These are phyloP conservation scores for Citeromyces matritensis DNA, from an alignment of 805 yeast genomes.

Conservation along the genomic window DNA sequence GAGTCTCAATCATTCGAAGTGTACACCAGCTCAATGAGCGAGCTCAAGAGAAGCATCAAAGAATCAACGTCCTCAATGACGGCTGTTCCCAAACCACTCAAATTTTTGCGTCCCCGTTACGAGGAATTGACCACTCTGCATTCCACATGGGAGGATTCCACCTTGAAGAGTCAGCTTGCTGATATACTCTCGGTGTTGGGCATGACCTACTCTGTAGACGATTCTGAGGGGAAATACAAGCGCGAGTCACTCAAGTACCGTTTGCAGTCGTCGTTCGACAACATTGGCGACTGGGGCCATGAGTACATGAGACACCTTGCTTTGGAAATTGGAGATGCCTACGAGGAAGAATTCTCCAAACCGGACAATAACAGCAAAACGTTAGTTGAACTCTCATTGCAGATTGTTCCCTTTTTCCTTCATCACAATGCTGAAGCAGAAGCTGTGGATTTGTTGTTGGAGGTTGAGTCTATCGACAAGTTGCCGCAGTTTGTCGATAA, in stretches of 20 bases:
- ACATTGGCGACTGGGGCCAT: conserved; percentile 90
- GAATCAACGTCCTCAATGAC: conserved; percentile 98
- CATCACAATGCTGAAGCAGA: conserved; percentile 97
- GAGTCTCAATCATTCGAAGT: conserved; percentile 31
- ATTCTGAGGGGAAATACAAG: conserved; percentile 24
- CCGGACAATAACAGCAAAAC: conserved; percentile 9
- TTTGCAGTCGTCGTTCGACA: conserved; percentile 27
- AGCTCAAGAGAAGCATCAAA: conserved; percentile 64
- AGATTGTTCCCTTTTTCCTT: conserved; percentile 78
- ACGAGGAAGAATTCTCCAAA: conserved; percentile 25
- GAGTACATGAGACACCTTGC: conserved; percentile 95
- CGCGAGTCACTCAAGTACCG: conserved; percentile 74
- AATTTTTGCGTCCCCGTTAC: conserved; percentile 83
- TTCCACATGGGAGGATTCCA: conserved; percentile 44
- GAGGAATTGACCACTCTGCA: conserved; percentile 51
- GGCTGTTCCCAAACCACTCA: conserved; percentile 97
- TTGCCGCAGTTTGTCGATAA: conserved; percentile 77
- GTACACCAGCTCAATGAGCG: conserved; percentile 46
- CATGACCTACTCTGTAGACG: conserved; percentile 82
- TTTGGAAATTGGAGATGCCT: conserved; percentile 84
- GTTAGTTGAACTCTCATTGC: conserved; percentile 53
- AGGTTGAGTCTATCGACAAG: conserved; percentile 76
- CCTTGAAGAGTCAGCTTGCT: conserved; percentile 46
- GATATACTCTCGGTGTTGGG: conserved; percentile 88
- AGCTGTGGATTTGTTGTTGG: conserved; percentile 86